Conservation (phyloP, 768 basidiomycete species). For the Filobasidium wieringae region DNA sequence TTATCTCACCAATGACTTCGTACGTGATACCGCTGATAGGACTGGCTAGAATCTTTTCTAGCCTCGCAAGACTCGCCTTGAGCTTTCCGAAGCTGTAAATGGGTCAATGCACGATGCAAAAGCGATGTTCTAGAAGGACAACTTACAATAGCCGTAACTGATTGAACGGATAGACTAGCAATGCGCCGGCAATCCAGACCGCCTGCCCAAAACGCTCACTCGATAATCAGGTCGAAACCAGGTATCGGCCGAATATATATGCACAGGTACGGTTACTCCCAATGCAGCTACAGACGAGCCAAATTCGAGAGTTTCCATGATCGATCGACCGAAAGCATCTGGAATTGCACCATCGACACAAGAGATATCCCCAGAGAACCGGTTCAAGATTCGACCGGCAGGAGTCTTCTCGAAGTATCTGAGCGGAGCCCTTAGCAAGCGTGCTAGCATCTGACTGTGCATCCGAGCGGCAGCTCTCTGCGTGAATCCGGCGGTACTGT, state of each 20-base stretch:
- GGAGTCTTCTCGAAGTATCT: conserved; percentile 30
- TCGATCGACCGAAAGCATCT: conserved; percentile 25
- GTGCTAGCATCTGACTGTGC: conserved; percentile 1
- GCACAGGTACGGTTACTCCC: not conserved
- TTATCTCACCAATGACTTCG: not conserved
- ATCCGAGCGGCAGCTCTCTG: conserved; percentile 3
- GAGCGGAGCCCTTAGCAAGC: conserved; percentile 21
- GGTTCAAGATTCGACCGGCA: conserved; percentile 28
- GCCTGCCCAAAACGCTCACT: too few relatives aligned
- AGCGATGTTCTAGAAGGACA: not conserved
- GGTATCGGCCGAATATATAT: not conserved
- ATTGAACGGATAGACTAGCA: not conserved
- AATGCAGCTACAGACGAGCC: not conserved
- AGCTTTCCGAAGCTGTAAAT: not conserved
- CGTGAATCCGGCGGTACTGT: not conserved
- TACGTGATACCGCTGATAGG: not conserved
- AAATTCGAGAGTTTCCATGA: not conserved
- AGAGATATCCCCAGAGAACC: conserved; percentile 28
- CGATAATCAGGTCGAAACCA: too few relatives aligned
- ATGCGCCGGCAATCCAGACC: not conserved
- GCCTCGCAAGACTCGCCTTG: not conserved
- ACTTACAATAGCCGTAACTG: not conserved
- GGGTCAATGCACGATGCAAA: not conserved
- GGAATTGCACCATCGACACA: conserved; percentile 22
- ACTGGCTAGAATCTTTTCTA: not conserved